Base-by-base conservation (phyloP, 2,329 filamentous ascomycete species). In the Dissoconium aciculare region DNA sequence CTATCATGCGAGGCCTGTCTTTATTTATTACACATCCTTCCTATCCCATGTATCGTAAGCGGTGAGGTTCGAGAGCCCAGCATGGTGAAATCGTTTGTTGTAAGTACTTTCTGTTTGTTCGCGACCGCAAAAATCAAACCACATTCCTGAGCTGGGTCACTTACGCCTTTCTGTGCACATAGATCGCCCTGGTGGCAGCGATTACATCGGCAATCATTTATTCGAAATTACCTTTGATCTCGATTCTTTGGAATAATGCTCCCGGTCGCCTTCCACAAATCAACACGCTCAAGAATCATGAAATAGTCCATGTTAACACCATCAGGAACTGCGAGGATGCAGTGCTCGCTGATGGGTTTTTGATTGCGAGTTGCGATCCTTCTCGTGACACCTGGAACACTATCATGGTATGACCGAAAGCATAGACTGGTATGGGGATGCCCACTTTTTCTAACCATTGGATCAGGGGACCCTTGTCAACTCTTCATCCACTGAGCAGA, bases 321-420 rank as follows among this genome's bases (percentile, higher is more conserved):
- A 27, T 62, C 6, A 45, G 53, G 4, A 62, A 62, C 34, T 63
- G 59, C 36, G 59, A 63, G 33, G 59, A 63, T 50, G 46, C 56
- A 16, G 34, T 57, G 4, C 16, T 62, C n/a, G 50, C 54, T 21
- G 50, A 55, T 17, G 54, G 54, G 3, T 43, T 54, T n/a, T 57
- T 56, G 5, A 43, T 63, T 4, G 33, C 62, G 30, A 58, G 56
- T 35, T 63, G 60, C 39, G 58, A 62, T 35, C 46, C 53, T 0
- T 56, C 53, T 10, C 37, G 60, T 14, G 58, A 62, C 39, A 39
- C 43, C 4, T 62, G 58, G 58, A 62, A 63, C 30, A 60, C 57
- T 1, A 58, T 62, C 8, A 60, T 61, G 58, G 58, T 60, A 32
- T 34, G 50, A 35, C 3, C 17, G 2, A 14, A 12, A 3, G 19